Percentiles rank a stretch among this genome's conserved stretches.
Conservation (phyloP, 169 alveolate genomes). For the Nephromyces sp. region DNA sequence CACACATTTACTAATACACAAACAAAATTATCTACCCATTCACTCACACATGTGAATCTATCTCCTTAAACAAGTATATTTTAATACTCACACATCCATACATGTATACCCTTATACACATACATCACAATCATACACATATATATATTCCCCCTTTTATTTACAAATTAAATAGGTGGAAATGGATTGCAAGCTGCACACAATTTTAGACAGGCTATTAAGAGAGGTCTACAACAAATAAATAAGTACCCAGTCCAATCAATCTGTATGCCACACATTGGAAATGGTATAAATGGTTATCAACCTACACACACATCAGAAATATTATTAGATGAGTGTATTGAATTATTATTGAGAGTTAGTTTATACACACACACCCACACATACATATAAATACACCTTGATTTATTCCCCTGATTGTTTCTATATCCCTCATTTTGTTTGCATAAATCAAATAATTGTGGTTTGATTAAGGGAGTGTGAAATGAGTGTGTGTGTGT, state of each 20-base stretch:
- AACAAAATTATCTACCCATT: background rate
- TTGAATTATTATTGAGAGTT: conserved; percentile 17
- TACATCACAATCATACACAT: background rate
- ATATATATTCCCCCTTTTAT: background rate
- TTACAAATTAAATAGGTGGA: conserved; percentile 7
- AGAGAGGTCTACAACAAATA: background rate
- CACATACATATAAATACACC: background rate
- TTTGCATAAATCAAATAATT: no score
- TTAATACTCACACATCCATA: background rate
- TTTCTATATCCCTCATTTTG: no score
- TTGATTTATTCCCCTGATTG: no score
- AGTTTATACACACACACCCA: background rate
- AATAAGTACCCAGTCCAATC: background rate
- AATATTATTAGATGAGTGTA: conserved; percentile 1
- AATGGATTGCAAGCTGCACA: conserved; percentile 22
- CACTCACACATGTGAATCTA: background rate
- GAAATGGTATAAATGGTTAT: conserved; percentile 23
- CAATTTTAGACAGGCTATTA: conserved; percentile 4
- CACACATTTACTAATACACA: background rate
- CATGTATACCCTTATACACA: no score
- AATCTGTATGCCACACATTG: conserved; percentile 3
- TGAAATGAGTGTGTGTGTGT: no score
- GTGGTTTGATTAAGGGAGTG: no score
- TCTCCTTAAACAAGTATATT: background rate
- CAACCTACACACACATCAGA: conserved; percentile 8